Evolutionary conservation across 352 stramenopile species (phyloP), one percentile per base, ranked within the genome.

Genomic region (Globisporangium perplexum): DNA sequence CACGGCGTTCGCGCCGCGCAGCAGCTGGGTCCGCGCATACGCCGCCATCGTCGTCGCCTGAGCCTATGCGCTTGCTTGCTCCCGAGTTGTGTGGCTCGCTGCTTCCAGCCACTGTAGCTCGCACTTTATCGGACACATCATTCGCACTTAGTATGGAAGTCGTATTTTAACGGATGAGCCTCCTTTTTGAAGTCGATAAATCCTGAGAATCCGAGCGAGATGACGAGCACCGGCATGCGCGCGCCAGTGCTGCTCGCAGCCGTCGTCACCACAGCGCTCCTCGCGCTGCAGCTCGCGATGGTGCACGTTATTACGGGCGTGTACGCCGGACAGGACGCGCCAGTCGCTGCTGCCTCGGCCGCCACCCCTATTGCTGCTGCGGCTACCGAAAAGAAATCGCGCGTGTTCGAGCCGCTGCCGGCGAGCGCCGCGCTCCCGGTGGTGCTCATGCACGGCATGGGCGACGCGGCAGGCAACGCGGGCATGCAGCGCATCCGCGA

Each of bases 391-490:
- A 51, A 38, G 55, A 45, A 36, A 36, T 36, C 55, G 45, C 47
- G 38, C 38, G 74, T 86, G 46, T 86, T 77, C 39, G 48, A 71
- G 18, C 52, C 45, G 41, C 15, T 24, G 14, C 20, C 28, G 14
- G 31, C 14, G 10, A 7, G n/a, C 24, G 5, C 50, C 72, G 46
- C 47, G n/a, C 53, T 78, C 39, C 88, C 88, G 2, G 72, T 95
- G 2, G 80, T 96, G 17, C 46, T 96, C 26, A 96, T 96, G 65
- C 92, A 98, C 59, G 93, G 93, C 14, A 98, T 98, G 90, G 93
- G 90, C n/a, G 93, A 98, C 53, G 88, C 83, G 14, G 96, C 88
- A 39, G 85, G 83, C 7, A 97, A 98, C 60, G 53, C 68, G 17
- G 93, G 92, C 20, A 98, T 98, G 88, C 53, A 70, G 50, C 59